Evolutionary conservation across 2,329 filamentous ascomycete genomes (phyloP), one percentile per base, ranked within the genome.

Genomic region (Dryadomyces sulphureus): DNA sequence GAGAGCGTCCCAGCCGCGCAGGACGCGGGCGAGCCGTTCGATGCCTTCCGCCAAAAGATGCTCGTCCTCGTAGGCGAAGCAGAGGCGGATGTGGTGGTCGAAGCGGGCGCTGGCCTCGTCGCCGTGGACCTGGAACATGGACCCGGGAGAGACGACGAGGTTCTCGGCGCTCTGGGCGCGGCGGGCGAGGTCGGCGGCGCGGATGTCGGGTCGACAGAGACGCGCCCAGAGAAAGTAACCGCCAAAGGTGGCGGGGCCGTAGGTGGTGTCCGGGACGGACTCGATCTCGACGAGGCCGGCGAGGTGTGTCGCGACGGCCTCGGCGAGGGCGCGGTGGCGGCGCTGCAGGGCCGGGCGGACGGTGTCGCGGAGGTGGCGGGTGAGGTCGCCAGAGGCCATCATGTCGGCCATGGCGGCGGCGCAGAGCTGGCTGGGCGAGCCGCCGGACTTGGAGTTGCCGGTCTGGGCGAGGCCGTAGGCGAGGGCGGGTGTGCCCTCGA

Each of bases 181-280:
- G 53, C 68, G 61, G 5, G 75, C 73, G 25, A 87, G 65, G 5
- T 71, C 67, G 22, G 65, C 62, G 35, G 72, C 77, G 6, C 68
- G 65, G 43, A 81, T 63, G 48, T 52, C 59, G 0, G 59, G 7
- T 49, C 55, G 51, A 0, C 79, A 78, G 4, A 93, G 61, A 2
- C 68, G 69, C 24, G 93, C 62, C 87, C 87, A 94, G 45, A 93
- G 66, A 59, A 94, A 94, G 59, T 89, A 94, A 0, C 88, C 88
- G 0, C 88, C 88, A 17, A 80, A 82, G 82, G 25, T 56, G 46
- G 71, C 61, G 1, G 79, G 54, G 47, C 71, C 61, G n/a, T 54
- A 32, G 61, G 53, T 30, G 53, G 60, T 54, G 2, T 16, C 9
- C 8, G 44, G 16, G 11, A 25, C 14, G 16, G 38, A 36, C 14